Evolutionary conservation across 108 stramenopile genomes (phyloP).

Genomic region (Nitzschia inconspicua): DNA sequence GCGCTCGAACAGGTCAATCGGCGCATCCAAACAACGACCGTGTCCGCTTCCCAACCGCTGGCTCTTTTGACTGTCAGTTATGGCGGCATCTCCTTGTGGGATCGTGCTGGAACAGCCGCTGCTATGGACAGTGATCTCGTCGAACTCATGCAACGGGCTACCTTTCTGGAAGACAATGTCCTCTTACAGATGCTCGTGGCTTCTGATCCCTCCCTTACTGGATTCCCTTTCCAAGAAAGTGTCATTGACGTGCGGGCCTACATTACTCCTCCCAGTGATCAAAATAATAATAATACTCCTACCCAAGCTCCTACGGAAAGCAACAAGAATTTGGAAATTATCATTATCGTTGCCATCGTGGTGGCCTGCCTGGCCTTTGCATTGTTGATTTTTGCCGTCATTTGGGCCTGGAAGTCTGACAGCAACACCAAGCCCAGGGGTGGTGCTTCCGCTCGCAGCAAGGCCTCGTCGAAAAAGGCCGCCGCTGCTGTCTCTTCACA

Average conservation of each 20-base stretch:
- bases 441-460: not conserved
- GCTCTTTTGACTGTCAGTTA: constrained; percentile 3
- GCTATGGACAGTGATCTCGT: constrained; percentile 24
- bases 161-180: constrained; percentile 27
- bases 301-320: not conserved
- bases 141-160: constrained; percentile 26
- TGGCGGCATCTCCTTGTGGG: constrained; percentile 28
- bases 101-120: constrained; percentile 6
- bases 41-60: not conserved
- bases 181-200: constrained; percentile 12
- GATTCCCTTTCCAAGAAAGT: constrained; percentile 1
- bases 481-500: too few species aligned
- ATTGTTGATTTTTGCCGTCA: constrained; percentile 42
- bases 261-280: constrained; percentile 2
- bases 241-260: constrained; percentile 31
- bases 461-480: not conserved
- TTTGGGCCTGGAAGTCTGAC: constrained; percentile 53
- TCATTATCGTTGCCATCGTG: constrained; percentile 59
- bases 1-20: constrained; percentile 9
- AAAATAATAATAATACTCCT: not conserved
- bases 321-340: constrained; percentile 34
- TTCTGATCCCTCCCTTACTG: not conserved
- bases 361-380: constrained; percentile 53
- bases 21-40: too few species aligned
- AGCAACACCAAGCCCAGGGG: not conserved